Base-by-base conservation (phyloP, 2,329 filamentous ascomycete genomes). In the Diaporthe sp. region DNA sequence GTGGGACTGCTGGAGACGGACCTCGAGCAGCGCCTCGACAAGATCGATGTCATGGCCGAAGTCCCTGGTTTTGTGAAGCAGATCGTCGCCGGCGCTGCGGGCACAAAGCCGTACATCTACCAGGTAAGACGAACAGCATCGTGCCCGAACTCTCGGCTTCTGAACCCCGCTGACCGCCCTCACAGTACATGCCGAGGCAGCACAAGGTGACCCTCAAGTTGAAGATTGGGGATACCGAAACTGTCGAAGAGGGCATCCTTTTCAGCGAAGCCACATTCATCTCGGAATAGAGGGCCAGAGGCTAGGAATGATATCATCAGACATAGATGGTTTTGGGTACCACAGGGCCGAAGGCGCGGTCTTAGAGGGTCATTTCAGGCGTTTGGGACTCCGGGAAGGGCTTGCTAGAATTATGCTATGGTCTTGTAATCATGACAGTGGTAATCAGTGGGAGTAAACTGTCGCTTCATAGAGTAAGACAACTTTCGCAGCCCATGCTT, bases 191-290 rank as follows among this genome's bases (percentile, higher is more conserved):
- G 25, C 93, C 94, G 49, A 86, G 87, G 76, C 85, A 89, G 75
- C 91, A 91, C 81, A 89, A 89, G 78, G 84, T 95, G 74, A 91
- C 90, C 22, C 86, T 99, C 79, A 96, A 97, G 88, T 81, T 99
- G 79, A 97, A 96, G 85, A 89, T 96, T 78, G 95, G 94, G 67
- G 95, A 95, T 75, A 89, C 80, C n/a, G 94, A 96, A 80, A 90
- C 92, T 77, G 88, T 89, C 25, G 96, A 98, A 84, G 88, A 95
- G 81, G 97, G 97, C 65, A 87, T 86, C 62, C 86, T 98, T 73
- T 98, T 97, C 85, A 92, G 91, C 74, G 97, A 99, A 87, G 95
- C 97, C 3, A 98, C 96, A n/a, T 99, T 98, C 87, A 98, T 99
- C 85, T 95, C 94, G 71, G 93, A 87, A 77, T 85, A 82, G 79